Conservation (phyloP, 768 basidiomycete species). For the Crepidotus variabilis region DNA sequence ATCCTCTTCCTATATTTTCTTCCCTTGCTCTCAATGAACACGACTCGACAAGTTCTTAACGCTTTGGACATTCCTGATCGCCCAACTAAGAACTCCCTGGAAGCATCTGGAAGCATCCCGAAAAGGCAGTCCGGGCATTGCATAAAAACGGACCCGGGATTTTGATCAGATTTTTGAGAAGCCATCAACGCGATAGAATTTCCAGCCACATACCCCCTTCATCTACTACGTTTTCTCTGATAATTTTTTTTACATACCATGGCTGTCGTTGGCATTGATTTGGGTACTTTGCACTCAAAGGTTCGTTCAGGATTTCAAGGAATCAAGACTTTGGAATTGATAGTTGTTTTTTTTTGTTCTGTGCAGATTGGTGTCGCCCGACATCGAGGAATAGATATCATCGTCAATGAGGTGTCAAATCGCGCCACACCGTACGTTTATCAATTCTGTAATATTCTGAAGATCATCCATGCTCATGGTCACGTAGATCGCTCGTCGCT, state of each 20-base stretch:
- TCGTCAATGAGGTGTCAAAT: conserved; percentile 97
- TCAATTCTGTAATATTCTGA: conserved; percentile 20
- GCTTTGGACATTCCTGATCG: background rate
- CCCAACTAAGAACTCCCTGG: conserved; percentile 17
- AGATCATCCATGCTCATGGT: background rate
- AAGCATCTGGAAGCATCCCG: conserved; percentile 20
- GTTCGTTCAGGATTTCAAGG: conserved; percentile 32
- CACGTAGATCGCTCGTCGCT: conserved; percentile 81
- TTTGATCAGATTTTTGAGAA: background rate
- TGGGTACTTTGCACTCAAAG: conserved; percentile 89
- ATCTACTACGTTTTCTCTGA: conserved; percentile 5
- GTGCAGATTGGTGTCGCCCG: conserved; percentile 89
- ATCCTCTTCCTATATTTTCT: background rate
- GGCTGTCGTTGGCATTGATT: conserved; percentile 95
- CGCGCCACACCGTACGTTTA: conserved; percentile 86
- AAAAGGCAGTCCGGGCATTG: conserved; percentile 8
- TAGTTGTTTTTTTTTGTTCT: conserved; percentile 14
- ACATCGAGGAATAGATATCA: conserved; percentile 97
- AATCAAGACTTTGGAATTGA: background rate
- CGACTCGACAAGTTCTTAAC: background rate
- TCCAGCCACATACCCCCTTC: conserved; percentile 8
- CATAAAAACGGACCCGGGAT: conserved; percentile 3
- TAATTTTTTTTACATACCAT: conserved; percentile 35
- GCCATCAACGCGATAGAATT: conserved; percentile 2
- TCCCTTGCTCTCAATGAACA: background rate